Conservation (phyloP, 352 stramenopile genomes). For the Phytophthora palmivora region DNA sequence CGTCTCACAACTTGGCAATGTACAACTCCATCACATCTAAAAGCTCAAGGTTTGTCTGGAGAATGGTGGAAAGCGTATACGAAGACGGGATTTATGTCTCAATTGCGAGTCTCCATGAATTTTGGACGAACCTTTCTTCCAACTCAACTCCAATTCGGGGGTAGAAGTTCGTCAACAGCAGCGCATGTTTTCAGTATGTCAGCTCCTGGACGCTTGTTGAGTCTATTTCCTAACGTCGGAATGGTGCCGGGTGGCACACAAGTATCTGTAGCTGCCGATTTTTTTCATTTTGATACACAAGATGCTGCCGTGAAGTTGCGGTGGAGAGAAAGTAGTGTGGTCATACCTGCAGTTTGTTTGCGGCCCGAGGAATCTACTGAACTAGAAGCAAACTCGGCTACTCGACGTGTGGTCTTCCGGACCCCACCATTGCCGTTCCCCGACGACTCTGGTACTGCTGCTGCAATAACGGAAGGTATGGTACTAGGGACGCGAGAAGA, state of each 20-base stretch:
- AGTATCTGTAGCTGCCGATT: constrained; percentile 54
- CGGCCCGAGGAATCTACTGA: constrained; percentile 6
- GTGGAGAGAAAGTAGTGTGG: constrained; percentile 46
- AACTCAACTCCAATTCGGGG: constrained; percentile 12
- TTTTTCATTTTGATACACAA: constrained; percentile 68
- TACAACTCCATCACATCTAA: constrained; percentile 3
- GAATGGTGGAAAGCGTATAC: constrained; percentile 49
- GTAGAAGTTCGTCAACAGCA: constrained; percentile 11
- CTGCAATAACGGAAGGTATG: constrained; percentile 37
- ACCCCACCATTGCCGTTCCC: constrained; percentile 51
- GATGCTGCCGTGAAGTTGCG: constrained; percentile 56
- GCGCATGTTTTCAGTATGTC: constrained; percentile 38
- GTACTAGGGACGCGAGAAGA: constrained; percentile 45
- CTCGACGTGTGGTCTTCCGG: constrained; percentile 53
- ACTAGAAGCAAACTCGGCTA: constrained; percentile 9
- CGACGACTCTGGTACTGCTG: constrained; percentile 21
- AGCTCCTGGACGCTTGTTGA: constrained; percentile 39
- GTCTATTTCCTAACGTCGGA: constrained; percentile 46
- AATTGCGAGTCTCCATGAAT: constrained; percentile 64
- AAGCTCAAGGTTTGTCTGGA: constrained; percentile 9
- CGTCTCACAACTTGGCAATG: constrained; percentile 50
- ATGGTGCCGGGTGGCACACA: constrained; percentile 54
- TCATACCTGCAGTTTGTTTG: constrained; percentile 44
- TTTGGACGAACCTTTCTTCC: constrained; percentile 42
- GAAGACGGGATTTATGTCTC: constrained; percentile 39